Evolutionary conservation across 2,329 filamentous ascomycete genomes (phyloP).

Genomic region (Fusarium caatingaense): DNA sequence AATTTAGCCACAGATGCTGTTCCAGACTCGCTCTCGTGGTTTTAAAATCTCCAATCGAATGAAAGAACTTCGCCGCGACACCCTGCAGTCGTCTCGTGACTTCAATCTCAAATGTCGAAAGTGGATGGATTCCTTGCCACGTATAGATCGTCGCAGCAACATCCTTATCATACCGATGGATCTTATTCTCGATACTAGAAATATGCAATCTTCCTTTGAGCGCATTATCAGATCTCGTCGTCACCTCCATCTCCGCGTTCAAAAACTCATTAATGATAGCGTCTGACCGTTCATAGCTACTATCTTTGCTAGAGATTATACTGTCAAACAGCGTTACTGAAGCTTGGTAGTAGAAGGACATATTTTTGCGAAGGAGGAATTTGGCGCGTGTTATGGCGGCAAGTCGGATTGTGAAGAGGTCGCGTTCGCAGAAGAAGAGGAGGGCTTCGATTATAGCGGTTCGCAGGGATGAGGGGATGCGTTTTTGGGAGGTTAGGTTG

Average conservation of each 20-base stretch:
- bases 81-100: slow-evolving; percentile 51
- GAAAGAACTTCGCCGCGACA: slow-evolving; percentile 49
- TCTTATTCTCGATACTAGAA: slow-evolving; percentile 51
- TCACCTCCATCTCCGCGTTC: slow-evolving; percentile 13
- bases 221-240: slow-evolving; percentile 46
- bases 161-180: slow-evolving; percentile 48
- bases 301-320: slow-evolving; percentile 46
- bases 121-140: slow-evolving; percentile 47
- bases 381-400: slow-evolving; percentile 44
- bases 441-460: slow-evolving; percentile 44
- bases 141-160: slow-evolving; percentile 47
- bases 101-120: slow-evolving; percentile 50
- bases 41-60: slow-evolving; percentile 49
- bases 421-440: slow-evolving; percentile 49
- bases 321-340: slow-evolving; percentile 49
- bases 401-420: slow-evolving; percentile 42
- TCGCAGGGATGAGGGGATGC: slow-evolving; percentile 28
- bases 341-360: slow-evolving; percentile 50
- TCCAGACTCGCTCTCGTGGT: slow-evolving; percentile 47
- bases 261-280: slow-evolving; percentile 44
- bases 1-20: slow-evolving; percentile 46
- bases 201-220: slow-evolving; percentile 50
- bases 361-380: slow-evolving; percentile 41
- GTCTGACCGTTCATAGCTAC: slow-evolving; percentile 44
- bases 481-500: slow-evolving; percentile 17